phyloP scores from a whole-genome alignment of 305 asterid species.

The Salvia sclarea region DNA sequence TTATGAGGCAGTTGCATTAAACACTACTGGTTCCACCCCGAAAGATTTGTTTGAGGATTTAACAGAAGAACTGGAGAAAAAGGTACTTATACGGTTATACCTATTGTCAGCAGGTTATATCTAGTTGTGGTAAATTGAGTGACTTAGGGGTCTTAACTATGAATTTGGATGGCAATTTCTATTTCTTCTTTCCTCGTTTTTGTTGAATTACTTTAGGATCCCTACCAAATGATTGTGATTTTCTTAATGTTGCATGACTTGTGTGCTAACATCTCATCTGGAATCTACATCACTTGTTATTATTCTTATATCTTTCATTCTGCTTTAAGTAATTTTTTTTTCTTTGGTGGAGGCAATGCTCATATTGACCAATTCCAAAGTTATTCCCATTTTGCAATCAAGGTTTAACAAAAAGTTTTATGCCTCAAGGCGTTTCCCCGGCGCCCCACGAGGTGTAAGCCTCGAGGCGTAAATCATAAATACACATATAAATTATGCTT shows the following conservation, averaged over 20 bases:
- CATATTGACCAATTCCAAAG: background rate
- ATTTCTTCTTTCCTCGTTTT: background rate
- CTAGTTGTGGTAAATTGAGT: constrained; percentile 5
- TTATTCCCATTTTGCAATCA: background rate
- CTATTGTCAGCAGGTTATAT: background rate
- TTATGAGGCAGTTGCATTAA: constrained; percentile 79
- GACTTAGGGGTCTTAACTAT: background rate
- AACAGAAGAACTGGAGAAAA: constrained; percentile 78
- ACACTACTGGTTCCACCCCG: constrained; percentile 89
- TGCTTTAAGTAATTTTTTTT: background rate
- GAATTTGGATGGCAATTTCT: constrained; percentile 11
- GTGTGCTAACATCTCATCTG: background rate
- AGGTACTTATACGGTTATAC: constrained; percentile 48
- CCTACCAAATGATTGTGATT: background rate
- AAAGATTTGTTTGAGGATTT: constrained; percentile 89
- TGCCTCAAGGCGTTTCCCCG: no score
- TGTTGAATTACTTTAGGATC: constrained; percentile 7
- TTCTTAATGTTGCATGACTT: background rate
- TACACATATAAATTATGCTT: no score
- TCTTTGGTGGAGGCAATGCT: background rate
- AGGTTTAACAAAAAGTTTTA: no score
- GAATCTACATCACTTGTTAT: background rate
- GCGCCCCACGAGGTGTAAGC: no score
- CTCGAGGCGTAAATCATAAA: no score
- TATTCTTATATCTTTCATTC: background rate